Evolutionary conservation across 2,329 filamentous ascomycete species (phyloP).

Genomic region (Metarhizium sp.): DNA sequence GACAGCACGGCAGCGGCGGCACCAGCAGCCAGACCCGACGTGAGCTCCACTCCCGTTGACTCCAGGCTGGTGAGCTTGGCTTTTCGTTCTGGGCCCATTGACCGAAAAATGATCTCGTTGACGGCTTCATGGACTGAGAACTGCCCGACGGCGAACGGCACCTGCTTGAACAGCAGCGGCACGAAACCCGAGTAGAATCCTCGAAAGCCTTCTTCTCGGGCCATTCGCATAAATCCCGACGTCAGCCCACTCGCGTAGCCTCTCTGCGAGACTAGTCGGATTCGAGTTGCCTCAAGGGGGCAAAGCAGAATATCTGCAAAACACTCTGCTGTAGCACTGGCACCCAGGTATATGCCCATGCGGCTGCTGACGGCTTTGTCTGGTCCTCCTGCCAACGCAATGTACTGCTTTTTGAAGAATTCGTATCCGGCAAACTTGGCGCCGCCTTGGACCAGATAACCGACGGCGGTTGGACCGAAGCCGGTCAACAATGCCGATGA

Average conservation of each 20-base stretch:
- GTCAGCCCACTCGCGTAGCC: slow-evolving; percentile 65
- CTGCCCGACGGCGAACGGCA: slow-evolving; percentile 90
- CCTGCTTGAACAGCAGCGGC: slow-evolving; percentile 78
- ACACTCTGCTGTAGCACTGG: slow-evolving; percentile 60
- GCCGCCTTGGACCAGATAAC: slow-evolving; percentile 83
- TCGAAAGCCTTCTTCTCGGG: slow-evolving; percentile 63
- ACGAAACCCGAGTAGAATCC: slow-evolving; percentile 91
- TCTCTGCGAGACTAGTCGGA: slow-evolving; percentile 72
- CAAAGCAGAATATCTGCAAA: slow-evolving; percentile 76
- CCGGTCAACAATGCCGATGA: slow-evolving; percentile 72
- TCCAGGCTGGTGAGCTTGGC: slow-evolving; percentile 57
- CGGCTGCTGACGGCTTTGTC: slow-evolving; percentile 33
- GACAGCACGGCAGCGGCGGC: slow-evolving; percentile 83
- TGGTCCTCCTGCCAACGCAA: slow-evolving; percentile 53
- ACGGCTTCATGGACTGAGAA: slow-evolving; percentile 91
- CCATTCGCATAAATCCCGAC: slow-evolving; percentile 65
- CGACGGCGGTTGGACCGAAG: slow-evolving; percentile 75
- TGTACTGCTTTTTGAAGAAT: slow-evolving; percentile 86
- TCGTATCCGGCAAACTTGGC: slow-evolving; percentile 91
- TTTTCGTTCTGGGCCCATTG: slow-evolving; percentile 59
- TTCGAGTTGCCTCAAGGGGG: slow-evolving; percentile 76
- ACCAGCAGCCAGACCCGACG: slow-evolving; percentile 78
- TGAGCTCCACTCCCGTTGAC: slow-evolving; percentile 76
- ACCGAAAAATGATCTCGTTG: slow-evolving; percentile 63
- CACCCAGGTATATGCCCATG: slow-evolving; percentile 60